Evolutionary conservation across 768 basidiomycete species (phyloP), one percentile per base, ranked within the genome.

Genomic region (Rubroboletus pulcherrimus): DNA sequence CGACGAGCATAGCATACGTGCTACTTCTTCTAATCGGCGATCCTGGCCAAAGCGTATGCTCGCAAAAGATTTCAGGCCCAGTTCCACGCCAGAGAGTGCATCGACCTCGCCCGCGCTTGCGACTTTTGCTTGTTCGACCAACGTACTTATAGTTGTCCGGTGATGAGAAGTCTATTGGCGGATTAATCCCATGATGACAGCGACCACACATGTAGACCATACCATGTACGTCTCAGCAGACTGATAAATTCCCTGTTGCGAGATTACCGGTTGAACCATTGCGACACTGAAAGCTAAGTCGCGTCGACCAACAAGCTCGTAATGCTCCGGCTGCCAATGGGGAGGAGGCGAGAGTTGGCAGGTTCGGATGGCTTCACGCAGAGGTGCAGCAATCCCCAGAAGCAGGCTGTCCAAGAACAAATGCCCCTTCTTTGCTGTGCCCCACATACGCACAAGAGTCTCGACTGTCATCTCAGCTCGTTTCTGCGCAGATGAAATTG

Each of bases 1-100:
- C 2, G 90, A 89, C 0, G 92, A 96, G 60, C 89, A 91, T 17
- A 99, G 71, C 82, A 98, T 90, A 1, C 93, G 81, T 12, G 88
- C 87, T 5, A 96, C 93, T 67, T 99, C 97, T 43, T 94, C 90
- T 33, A 99, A 69, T 37, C 96, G 80, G 19, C 89, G 81, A 72
- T 99, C 97, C 58, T 91, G 85, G 7, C 90, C 90, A 65, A 98
- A 98, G 4, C 96, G 84, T 47, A 94, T 88, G 49, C 84, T 84
- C 0, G 89, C 83, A 72, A 90, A 88, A 47, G 88, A 85, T 45
- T 86, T 81, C 37, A 85, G 70, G 48, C 84, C 83, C 5, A 91
- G 72, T 53, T 91, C 89, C 9, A 89, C 86, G 0, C 89, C 89
- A 7, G 88, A 80, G 14, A 83, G 77, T 5, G 77, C 73, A 49